Evolutionary conservation across 225 moss, liverwort and hornwort species (phyloP).

Genomic region (Ulota crispa): DNA sequence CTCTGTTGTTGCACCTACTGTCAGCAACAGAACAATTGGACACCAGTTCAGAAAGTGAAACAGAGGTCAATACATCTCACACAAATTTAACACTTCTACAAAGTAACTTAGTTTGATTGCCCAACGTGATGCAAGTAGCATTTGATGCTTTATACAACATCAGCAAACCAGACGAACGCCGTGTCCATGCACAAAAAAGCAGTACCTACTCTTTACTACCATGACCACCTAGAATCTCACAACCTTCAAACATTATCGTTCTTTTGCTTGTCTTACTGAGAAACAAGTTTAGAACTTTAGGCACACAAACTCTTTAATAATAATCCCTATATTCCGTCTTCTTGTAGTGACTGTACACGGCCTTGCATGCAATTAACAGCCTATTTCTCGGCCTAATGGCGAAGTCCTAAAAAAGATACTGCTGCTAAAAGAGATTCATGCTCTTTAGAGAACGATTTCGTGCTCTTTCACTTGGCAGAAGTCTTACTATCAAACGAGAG

Average conservation of each 20-base stretch:
- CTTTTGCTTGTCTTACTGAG: neutral
- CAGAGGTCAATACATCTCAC: neutral
- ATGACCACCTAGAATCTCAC: neutral
- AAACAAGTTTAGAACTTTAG: neutral
- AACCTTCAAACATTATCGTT: neutral
- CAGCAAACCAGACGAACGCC: neutral
- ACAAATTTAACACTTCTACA: neutral
- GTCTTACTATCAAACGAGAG: neutral
- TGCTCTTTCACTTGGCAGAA: too few relatives aligned
- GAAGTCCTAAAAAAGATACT: neutral
- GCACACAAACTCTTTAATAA: neutral
- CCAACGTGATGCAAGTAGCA: neutral
- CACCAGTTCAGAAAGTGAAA: neutral
- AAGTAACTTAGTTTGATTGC: too few relatives aligned
- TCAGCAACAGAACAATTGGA: neutral
- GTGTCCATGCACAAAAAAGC: neutral
- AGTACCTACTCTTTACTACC: neutral
- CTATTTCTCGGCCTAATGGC: neutral
- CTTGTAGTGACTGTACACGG: neutral
- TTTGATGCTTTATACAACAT: neutral
- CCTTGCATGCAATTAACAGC: neutral
- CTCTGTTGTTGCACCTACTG: conserved; percentile 19
- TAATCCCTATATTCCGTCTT: neutral
- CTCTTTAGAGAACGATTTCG: neutral
- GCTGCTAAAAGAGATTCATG: neutral